These are phyloP conservation scores for Syncephalastrum racemosum DNA, from an alignment of 371 early-diverging fungal species.

Conservation along the genomic window DNA sequence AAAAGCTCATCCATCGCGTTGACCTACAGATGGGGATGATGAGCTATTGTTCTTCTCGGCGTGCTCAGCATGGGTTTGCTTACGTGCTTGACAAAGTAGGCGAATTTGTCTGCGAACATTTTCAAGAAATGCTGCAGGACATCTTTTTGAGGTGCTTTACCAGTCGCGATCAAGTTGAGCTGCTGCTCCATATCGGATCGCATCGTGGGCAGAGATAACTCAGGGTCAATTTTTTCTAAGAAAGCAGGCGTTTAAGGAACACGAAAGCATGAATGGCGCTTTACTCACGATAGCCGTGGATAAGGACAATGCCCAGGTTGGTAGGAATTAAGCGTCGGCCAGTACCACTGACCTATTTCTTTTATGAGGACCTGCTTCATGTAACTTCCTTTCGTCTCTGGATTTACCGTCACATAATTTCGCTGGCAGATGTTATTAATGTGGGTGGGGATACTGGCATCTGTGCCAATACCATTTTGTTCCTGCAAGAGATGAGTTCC, in stretches of 20 bases:
- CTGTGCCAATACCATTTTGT: conserved; percentile 80
- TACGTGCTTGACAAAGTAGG: conserved; percentile 47
- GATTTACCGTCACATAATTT: conserved; percentile 51
- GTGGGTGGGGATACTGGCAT: conserved; percentile 78
- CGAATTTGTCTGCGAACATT: conserved; percentile 49
- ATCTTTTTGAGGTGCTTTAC: conserved; percentile 38
- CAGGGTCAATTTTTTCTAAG: conserved; percentile 55
- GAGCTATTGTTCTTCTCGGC: not conserved
- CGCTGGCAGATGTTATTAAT: conserved; percentile 72
- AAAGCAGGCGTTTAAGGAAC: not conserved
- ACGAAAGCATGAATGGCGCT: not conserved
- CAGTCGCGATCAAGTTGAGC: conserved; percentile 46
- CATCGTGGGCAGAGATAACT: conserved; percentile 53
- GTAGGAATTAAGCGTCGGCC: conserved; percentile 47
- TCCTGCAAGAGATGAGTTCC: conserved; percentile 38
- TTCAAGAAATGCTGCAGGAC: conserved; percentile 45
- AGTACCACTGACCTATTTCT: conserved; percentile 22
- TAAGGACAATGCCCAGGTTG: conserved; percentile 53
- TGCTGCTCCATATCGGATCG: conserved; percentile 56
- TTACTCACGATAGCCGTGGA: conserved; percentile 42
- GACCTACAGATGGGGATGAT: conserved; percentile 29
- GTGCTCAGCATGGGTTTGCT: not conserved
- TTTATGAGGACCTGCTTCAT: not conserved
- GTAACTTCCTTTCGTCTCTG: not conserved
- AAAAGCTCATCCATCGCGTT: conserved; percentile 54